Base-by-base conservation (phyloP, 257 asterid genomes). In the Eucommia ulmoides region DNA sequence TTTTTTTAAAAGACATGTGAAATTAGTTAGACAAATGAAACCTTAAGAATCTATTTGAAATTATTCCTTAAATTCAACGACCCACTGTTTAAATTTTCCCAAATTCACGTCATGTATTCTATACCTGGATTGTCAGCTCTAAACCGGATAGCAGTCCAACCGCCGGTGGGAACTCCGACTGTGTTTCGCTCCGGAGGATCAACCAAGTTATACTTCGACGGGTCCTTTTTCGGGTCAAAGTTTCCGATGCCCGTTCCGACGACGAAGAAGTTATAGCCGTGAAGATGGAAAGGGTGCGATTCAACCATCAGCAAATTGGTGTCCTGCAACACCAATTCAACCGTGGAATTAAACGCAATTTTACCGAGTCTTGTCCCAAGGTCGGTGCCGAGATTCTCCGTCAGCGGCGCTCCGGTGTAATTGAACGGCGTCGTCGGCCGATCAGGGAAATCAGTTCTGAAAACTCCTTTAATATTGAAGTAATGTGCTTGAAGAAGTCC, bases 71-170 rank as follows among this genome's bases (percentile, higher is more conserved):
- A n/a, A n/a, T n/a, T n/a, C n/a, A n/a, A n/a, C n/a, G n/a, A n/a
- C n/a, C n/a, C n/a, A n/a, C n/a, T n/a, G n/a, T n/a, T n/a, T n/a
- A n/a, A n/a, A n/a, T n/a, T n/a, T n/a, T n/a, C n/a, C n/a, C n/a
- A n/a, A n/a, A n/a, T n/a, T n/a, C n/a, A n/a, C n/a, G n/a, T n/a
- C 20, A 11, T n/a, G n/a, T n/a, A n/a, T n/a, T n/a, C n/a, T n/a
- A n/a, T 63, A 83, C 94, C 94, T 59, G 94, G 93, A 78, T 84
- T 84, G 58, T 78, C 93, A 35, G 93, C 94, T 18, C 82, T 55
- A 66, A 78, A 84, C 7, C 94, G 73, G 45, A 84, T 81, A 12
- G 94, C 94, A 33, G 93, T 64, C 94, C 94, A 84, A 1, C 94
- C 94, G 3, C 93, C 93, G 0, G 94, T 80, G 0, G 94, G 94